Evolutionary conservation across 2,329 filamentous ascomycete genomes (phyloP), one percentile per base, ranked within the genome.

Genomic region (Sarocladiaceae sp.): DNA sequence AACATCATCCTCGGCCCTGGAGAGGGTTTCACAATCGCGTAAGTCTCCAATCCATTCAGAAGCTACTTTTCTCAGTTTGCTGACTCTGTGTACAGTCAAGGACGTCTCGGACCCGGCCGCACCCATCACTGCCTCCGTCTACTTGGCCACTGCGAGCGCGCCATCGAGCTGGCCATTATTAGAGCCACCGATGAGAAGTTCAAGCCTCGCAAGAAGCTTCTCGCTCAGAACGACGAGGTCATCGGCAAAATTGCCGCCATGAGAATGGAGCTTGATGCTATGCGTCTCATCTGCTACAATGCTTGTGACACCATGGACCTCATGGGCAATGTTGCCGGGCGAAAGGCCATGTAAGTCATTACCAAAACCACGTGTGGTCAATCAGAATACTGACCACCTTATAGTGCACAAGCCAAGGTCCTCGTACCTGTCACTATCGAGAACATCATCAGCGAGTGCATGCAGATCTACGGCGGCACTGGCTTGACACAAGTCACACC

Each of bases 401-500:
- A 13, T 29, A 50, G 47, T 59, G 90, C 90, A 17, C 83, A 95
- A 71, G 90, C 90, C 55, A 97, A 97, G 75, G 84, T 96, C 1
- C 79, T 94, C 8, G 88, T 94, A 2, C 91, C 91, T 1, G 76
- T 82, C 60, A 87, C 85, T 62, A 83, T 87, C 4, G 76, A 95
- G 59, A 82, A 83, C 17, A 87, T 96, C 59, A 90, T 97, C 59
- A 91, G 96, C 73, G 86, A 90, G 57, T 91, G 90, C 0, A 85
- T 96, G n/a, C 91, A 96, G 76, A 82, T 88, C 0, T 95, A 90
- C 64, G 91, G 91, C 53, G 91, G 84, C 51, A 89, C 87, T 10
- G 91, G 91, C 64, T 84, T 96, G 29, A 87, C 83, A 3, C 91
- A 96, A 73, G 91, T 96, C 64, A 96, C 91, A 1, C 91, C 91